Conservation (phyloP, 176 grass and related monocot species). For the barley (Hordeum vulgare) region DNA sequence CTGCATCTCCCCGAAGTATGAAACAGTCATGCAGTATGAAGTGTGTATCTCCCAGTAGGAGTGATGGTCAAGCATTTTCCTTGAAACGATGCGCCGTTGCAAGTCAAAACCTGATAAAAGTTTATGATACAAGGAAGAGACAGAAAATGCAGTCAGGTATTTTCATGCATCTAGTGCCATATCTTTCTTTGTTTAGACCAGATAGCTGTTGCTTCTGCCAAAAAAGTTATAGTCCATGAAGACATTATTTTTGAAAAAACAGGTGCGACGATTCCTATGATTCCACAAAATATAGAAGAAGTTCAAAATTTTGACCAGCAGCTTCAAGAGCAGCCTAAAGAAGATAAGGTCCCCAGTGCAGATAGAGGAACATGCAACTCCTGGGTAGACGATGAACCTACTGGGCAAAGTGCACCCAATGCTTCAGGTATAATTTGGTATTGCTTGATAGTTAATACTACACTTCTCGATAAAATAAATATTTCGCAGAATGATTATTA, state of each 20-base stretch:
- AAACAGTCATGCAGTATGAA: background rate
- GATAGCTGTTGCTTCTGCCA: background rate
- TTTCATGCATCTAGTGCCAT: background rate
- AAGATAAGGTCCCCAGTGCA: background rate
- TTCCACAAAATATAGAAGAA: background rate
- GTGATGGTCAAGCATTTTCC: background rate
- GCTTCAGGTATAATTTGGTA: slow-evolving; percentile 23
- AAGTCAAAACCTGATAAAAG: background rate
- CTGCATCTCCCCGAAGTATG: background rate
- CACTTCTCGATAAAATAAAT: background rate
- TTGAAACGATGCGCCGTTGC: background rate
- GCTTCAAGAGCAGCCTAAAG: background rate
- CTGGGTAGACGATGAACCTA: background rate
- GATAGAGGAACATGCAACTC: background rate
- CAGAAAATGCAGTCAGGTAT: slow-evolving; percentile 6
- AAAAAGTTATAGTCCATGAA: background rate
- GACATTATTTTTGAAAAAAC: background rate
- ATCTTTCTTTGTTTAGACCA: background rate
- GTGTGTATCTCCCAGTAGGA: slow-evolving; percentile 1
- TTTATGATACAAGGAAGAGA: background rate
- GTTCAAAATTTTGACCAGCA: background rate
- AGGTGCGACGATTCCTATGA: background rate
- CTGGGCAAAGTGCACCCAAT: background rate
- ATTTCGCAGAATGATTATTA: background rate
- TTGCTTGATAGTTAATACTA: background rate